Evolutionary conservation across 1,284 basidiomycete species (phyloP), one percentile per base, ranked within the genome.

Genomic region (Neolentinus lepideus): DNA sequence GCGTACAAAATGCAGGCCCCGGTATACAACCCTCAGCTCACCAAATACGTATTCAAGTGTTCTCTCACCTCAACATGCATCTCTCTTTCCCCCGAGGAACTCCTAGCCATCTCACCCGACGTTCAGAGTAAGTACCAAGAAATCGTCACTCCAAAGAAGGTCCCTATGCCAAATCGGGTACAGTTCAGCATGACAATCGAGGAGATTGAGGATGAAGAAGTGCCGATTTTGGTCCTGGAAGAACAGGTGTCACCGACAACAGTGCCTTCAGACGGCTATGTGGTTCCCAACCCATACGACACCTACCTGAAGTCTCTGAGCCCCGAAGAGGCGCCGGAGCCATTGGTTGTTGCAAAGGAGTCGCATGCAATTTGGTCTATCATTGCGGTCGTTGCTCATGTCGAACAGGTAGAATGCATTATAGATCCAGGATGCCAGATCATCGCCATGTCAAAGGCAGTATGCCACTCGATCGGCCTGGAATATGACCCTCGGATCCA

Each of bases 401-500:
- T 47, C 26, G 21, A 22, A 12, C 2, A 62, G 2, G 57, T 65
- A 8, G 60, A 66, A n/a, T 57, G 55, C 25, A 61, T 68, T n/a
- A 25, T 65, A 16, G 67, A 68, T 56, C 56, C 56, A 11, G 67
- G 67, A 2, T 64, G 56, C 1, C 53, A 62, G 24, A 64, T 68
- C 29, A 53, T 66, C 2, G 58, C 62, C 1, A 65, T 66, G 58
- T 66, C 63, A 1, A 60, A 66, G 25, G 59, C 54, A 11, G 57
- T 65, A 10, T 58, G 58, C 29, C 33, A 60, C 21, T 21, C 24
- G 0, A 56, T 63, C 21, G 59, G 57, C 12, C 45, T 68, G 19
- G 27, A 54, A 6, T 67, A 60, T 54, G 58, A 67, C 51, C 65
- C 62, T 2, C 38, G 24, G 9, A 27, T 64, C 22, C 16, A 33